Conservation (phyloP, 2,329 filamentous ascomycete genomes). For the Beauveria brongniartii region DNA sequence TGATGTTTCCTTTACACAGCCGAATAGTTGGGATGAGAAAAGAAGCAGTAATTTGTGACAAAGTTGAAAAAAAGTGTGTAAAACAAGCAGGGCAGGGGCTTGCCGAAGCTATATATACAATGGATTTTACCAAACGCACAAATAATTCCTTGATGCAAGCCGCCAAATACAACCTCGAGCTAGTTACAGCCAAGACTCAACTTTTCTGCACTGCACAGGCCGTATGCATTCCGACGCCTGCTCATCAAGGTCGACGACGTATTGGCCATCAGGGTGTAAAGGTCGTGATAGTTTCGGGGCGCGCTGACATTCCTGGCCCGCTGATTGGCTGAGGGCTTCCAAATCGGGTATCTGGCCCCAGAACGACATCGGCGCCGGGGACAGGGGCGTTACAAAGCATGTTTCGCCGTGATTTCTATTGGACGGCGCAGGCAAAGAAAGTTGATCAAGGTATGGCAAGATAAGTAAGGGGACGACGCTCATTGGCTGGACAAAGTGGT, state of each 20-base stretch:
- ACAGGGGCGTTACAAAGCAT: neutral
- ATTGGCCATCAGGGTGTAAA: constrained; percentile 9
- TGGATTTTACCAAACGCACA: constrained; percentile 5
- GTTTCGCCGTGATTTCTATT: neutral
- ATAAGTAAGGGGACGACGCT: neutral
- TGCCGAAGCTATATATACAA: constrained; percentile 2
- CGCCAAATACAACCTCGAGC: neutral
- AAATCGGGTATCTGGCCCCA: constrained; percentile 4
- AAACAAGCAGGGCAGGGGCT: neutral
- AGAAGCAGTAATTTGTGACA: neutral
- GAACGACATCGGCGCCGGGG: neutral
- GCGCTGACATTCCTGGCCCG: neutral
- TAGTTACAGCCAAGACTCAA: neutral
- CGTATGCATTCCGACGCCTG: neutral
- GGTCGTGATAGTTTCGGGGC: constrained; percentile 10
- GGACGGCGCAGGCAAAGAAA: neutral
- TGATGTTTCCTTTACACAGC: neutral
- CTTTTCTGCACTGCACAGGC: neutral
- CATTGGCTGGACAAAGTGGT: neutral
- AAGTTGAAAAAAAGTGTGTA: neutral
- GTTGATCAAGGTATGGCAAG: neutral
- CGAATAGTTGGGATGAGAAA: neutral
- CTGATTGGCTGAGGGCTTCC: neutral
- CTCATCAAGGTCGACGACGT: constrained; percentile 8
- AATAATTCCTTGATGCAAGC: neutral